Evolutionary conservation across 202 grass and related monocot species (phyloP).

Genomic region (Panicum hallii): DNA sequence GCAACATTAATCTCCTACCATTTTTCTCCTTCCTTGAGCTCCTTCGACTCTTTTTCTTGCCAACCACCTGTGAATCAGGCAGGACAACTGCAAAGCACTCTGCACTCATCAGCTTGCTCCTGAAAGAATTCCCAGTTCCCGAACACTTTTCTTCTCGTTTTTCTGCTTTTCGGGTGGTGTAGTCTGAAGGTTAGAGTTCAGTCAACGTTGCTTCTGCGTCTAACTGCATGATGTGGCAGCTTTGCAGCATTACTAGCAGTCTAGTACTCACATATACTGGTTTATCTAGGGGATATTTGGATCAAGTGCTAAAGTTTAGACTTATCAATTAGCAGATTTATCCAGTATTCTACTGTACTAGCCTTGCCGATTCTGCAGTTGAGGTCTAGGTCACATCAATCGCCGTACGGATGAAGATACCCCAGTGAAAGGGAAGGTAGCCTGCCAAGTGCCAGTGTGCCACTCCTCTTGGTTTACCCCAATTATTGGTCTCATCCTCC

Average conservation of each 20-base stretch:
- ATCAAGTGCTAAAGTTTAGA: no score
- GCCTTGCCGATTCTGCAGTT: not conserved
- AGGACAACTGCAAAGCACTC: not conserved
- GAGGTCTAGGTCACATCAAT: not conserved
- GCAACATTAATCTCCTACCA: slow-evolving; percentile 9
- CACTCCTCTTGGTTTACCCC: not conserved
- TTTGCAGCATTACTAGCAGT: not conserved
- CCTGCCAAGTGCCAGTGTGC: not conserved
- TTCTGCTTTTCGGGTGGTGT: slow-evolving; percentile 8
- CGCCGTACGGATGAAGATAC: slow-evolving; percentile 2
- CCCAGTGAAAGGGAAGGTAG: not conserved
- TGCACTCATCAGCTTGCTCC: not conserved
- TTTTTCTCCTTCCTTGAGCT: not conserved
- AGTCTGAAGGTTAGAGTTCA: not conserved
- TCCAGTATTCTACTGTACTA: not conserved
- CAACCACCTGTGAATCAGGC: not conserved
- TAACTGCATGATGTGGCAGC: not conserved
- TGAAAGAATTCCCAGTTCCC: not conserved
- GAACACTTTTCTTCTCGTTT: not conserved
- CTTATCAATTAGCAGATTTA: no score
- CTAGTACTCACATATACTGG: not conserved
- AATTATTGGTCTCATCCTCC: slow-evolving; percentile 41
- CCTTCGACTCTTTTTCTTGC: not conserved
- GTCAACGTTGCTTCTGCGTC: not conserved
- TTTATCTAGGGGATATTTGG: not conserved